Conservation (phyloP, 2,329 filamentous ascomycete species). For the Pseudopyricularia javanii region DNA sequence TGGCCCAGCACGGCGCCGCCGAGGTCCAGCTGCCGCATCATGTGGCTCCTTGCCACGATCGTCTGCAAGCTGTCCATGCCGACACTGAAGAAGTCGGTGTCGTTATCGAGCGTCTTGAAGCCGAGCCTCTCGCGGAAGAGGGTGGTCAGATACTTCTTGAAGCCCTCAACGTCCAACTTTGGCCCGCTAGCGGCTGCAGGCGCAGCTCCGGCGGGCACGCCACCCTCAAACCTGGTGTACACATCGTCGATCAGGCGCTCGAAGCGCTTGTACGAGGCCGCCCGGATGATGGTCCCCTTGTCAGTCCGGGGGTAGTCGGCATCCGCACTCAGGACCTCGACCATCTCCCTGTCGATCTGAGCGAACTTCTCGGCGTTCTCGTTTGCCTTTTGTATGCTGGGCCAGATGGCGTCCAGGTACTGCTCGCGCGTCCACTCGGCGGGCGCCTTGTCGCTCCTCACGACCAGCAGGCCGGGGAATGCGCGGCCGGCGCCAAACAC, state of each 20-base stretch:
- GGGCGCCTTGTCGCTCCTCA: conserved; percentile 33
- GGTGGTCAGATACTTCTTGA: conserved; percentile 20
- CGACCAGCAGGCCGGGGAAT: conserved; percentile 35
- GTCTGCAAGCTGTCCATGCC: conserved; percentile 49
- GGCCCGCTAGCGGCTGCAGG: conserved; percentile 5
- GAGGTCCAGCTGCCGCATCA: conserved; percentile 37
- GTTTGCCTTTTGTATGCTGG: conserved; percentile 19
- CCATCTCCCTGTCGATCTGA: conserved; percentile 32
- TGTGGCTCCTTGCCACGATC: conserved; percentile 38
- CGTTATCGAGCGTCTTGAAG: conserved; percentile 14
- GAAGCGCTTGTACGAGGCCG: conserved; percentile 31
- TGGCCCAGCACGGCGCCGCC: conserved; percentile 32
- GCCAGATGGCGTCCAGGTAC: conserved; percentile 19
- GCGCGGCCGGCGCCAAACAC: conserved; percentile 36
- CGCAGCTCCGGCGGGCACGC: not conserved
- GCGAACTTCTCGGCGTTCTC: conserved; percentile 16
- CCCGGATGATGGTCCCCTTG: conserved; percentile 39
- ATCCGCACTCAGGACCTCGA: conserved; percentile 31
- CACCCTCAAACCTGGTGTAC: conserved; percentile 17
- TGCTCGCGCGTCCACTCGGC: conserved; percentile 10
- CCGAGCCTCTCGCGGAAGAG: conserved; percentile 15
- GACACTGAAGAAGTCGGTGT: conserved; percentile 44
- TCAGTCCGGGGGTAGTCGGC: conserved; percentile 34
- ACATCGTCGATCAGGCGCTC: conserved; percentile 26
- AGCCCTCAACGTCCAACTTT: conserved; percentile 11